Conservation (phyloP, 768 basidiomycete species). For the Trametes punicea region DNA sequence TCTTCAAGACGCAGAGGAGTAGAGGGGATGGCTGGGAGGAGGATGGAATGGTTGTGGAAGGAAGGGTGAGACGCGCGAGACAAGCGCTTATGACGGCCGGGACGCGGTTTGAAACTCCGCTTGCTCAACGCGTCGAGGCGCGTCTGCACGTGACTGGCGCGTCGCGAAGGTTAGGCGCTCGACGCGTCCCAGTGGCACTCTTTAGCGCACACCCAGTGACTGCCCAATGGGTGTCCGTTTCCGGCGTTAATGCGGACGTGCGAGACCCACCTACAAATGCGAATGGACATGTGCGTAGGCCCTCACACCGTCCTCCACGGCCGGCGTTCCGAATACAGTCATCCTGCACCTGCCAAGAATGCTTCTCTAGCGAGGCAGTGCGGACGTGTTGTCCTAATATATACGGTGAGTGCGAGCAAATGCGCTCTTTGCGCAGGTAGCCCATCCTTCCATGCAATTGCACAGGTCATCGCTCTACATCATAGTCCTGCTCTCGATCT, state of each 20-base stretch:
- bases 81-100: constrained; percentile 19
- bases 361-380: constrained; percentile 15
- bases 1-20: constrained; percentile 8
- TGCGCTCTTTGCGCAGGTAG: background rate
- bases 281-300: background rate
- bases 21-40: constrained; percentile 9
- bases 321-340: constrained; percentile 5
- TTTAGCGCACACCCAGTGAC: background rate
- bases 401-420: background rate
- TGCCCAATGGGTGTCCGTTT: background rate
- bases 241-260: constrained; percentile 16
- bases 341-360: background rate
- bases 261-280: background rate
- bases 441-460: constrained; percentile 9
- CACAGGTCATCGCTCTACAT: constrained; percentile 8
- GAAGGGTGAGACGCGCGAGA: constrained; percentile 16
- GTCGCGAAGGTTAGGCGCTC: constrained; percentile 15
- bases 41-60: constrained; percentile 19
- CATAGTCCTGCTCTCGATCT: constrained; percentile 2
- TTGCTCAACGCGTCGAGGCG: constrained; percentile 7
- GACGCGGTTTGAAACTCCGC: constrained; percentile 29
- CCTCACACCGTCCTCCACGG: constrained; percentile 1
- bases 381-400: background rate
- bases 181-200: background rate
- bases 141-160: background rate